Evolutionary conservation across 2,329 filamentous ascomycete genomes (phyloP), one percentile per base, ranked within the genome.

Genomic region (Neophaeococcomyces aloes): DNA sequence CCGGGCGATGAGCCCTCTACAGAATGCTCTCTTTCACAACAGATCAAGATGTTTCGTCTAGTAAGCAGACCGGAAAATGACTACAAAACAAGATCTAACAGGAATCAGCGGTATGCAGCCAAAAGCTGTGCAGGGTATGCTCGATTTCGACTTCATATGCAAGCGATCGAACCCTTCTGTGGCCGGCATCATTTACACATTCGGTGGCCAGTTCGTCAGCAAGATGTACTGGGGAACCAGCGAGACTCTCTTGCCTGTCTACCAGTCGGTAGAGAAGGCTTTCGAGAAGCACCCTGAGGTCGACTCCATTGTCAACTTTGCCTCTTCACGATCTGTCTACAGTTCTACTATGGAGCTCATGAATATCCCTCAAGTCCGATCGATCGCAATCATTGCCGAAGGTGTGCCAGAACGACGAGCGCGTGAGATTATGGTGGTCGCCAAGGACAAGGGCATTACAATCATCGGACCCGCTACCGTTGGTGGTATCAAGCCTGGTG

Each of bases 171-270:
- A 85, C 48, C 91, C 91, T 53, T 98, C 91, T 47, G 91, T 98
- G 47, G 91, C 91, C 56, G 91, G 88, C 65, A 96, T 98, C 71
- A 96, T 98, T 77, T 98, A 98, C 77, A 95, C 91, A 59, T 98
- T 98, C 64, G 91, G 91, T 66, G 91, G 91, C 57, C 91, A 98
- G 72, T 98, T 98, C 80, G 91, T 98, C 65, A 95, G 87, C 81
- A 98, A 98, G 82, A 96, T 98, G 91, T 98, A 98, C 84, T 98
- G 91, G 91, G 91, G 91, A 63, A 98, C 91, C 63, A 95, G 87
- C 73, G 91, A 98, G 77, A 98, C 91, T 52, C 81, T 98, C 55
- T 79, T 98, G 58, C 91, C 91, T 52, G 91, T 98, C 65, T 98
- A 98, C 79, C 89, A 98, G 74, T 78, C 86, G 62, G 83, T 88